Percentiles rank a stretch among this genome's conserved stretches.
phyloP scores from a whole-genome alignment of 148 eudicot species.

The Oxyria digyna region DNA sequence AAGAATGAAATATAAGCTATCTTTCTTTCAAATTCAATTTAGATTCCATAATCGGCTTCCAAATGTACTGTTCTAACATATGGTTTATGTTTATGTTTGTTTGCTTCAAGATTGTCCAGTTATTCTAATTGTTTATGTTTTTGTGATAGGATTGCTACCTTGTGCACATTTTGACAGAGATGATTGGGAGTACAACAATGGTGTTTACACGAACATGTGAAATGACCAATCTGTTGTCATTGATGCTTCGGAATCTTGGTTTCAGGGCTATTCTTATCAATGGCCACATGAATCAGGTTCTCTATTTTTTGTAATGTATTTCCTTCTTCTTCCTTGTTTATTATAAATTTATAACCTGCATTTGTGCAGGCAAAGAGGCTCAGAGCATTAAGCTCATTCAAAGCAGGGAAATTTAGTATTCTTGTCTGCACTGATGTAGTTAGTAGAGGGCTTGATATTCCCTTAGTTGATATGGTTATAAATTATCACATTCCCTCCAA shows the following conservation, averaged over 20 bases:
- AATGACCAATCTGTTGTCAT: constrained; percentile 43
- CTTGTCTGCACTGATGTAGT: constrained; percentile 83
- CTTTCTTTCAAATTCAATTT: too few relatives aligned
- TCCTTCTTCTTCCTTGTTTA: too few relatives aligned
- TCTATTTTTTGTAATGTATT: not conserved
- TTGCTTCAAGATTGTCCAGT: too few relatives aligned
- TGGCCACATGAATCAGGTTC: constrained; percentile 79
- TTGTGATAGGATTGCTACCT: too few relatives aligned
- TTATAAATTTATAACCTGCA: not conserved
- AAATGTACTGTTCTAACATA: too few relatives aligned
- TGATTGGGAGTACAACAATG: constrained; percentile 59
- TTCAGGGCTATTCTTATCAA: constrained; percentile 72
- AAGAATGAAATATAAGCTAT: too few relatives aligned
- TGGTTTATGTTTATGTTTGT: too few relatives aligned
- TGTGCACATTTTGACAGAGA: constrained; percentile 22
- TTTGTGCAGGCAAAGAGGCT: constrained; percentile 55
- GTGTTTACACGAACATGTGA: constrained; percentile 91
- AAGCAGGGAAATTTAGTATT: constrained; percentile 74
- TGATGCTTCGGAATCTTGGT: constrained; percentile 81
- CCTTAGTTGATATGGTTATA: constrained; percentile 77
- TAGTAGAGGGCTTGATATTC: constrained; percentile 92
- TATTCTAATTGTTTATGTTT: too few relatives aligned
- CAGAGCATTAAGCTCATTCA: constrained; percentile 77
- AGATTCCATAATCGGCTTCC: too few relatives aligned
- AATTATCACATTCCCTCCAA: constrained; percentile 77